Evolutionary conservation across 805 yeast genomes (phyloP).

Genomic region (Metschnikowia sp.): DNA sequence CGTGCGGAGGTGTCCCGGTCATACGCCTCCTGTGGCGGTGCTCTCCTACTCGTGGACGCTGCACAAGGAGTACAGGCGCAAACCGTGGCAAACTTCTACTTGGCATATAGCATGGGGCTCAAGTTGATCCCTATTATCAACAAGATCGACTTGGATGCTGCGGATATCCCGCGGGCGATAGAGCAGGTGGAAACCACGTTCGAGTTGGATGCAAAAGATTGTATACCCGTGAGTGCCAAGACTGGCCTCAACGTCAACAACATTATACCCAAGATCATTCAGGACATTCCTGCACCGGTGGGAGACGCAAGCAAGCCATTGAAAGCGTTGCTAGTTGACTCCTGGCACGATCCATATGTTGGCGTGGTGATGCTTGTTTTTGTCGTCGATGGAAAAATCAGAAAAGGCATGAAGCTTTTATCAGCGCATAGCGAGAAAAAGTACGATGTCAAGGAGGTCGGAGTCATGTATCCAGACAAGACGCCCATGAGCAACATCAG

Average conservation of each 20-base stretch:
- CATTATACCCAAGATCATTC: conserved; percentile 78
- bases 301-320: conserved; percentile 55
- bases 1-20: conserved; percentile 90
- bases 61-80: conserved; percentile 97
- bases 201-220: conserved; percentile 70
- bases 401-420: conserved; percentile 68
- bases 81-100: conserved; percentile 93
- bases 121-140: conserved; percentile 85
- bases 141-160: conserved; percentile 85
- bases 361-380: conserved; percentile 87
- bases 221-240: conserved; percentile 87
- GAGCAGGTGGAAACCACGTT: conserved; percentile 84
- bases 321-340: conserved; percentile 83
- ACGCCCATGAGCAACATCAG: conserved; percentile 56
- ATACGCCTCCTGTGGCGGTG: conserved; percentile 96
- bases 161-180: conserved; percentile 75
- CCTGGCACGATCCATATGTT: conserved; percentile 92
- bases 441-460: conserved; percentile 89
- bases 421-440: conserved; percentile 73
- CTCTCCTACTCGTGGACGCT: conserved; percentile 86
- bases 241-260: conserved; percentile 78
- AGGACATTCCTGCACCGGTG: conserved; percentile 74
- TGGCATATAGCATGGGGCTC: conserved; percentile 83
- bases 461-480: conserved; percentile 92
- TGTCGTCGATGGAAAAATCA: conserved; percentile 77